These are phyloP conservation scores for Elsinoe fawcettii DNA, from an alignment of 2,329 filamentous ascomycete genomes.

Conservation along the genomic window DNA sequence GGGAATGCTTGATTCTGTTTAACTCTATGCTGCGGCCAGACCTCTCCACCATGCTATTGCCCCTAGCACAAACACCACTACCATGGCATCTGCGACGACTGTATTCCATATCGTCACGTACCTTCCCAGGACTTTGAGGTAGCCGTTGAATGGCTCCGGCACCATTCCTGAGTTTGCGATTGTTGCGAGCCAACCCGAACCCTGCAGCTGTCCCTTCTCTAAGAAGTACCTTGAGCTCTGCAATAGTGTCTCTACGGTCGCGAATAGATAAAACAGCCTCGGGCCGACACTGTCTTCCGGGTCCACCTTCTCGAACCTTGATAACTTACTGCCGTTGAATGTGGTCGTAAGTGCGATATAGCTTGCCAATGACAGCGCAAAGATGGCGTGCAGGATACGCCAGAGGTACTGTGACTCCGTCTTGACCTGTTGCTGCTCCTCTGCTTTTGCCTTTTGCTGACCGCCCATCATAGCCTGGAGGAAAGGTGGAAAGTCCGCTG, in stretches of 20 bases:
- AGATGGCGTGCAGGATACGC: slow-evolving; percentile 65
- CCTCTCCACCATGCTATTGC: slow-evolving; percentile 45
- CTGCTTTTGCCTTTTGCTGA: slow-evolving; percentile 29
- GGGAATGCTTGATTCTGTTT: background rate
- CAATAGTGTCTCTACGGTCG: slow-evolving; percentile 65
- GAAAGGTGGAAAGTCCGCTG: slow-evolving; percentile 37
- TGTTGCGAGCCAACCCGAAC: slow-evolving; percentile 56
- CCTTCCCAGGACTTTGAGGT: slow-evolving; percentile 52
- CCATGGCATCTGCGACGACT: slow-evolving; percentile 64
- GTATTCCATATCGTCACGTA: slow-evolving; percentile 67
- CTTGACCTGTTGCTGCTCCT: slow-evolving; percentile 18
- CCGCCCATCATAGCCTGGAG: slow-evolving; percentile 40
- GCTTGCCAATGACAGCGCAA: slow-evolving; percentile 60
- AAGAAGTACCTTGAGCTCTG: slow-evolving; percentile 64
- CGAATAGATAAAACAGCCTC: slow-evolving; percentile 72
- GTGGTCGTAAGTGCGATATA: slow-evolving; percentile 62
- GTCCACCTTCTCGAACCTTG: slow-evolving; percentile 38
- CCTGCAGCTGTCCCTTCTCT: slow-evolving; percentile 53
- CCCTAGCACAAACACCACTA: slow-evolving; percentile 68
- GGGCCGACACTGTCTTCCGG: slow-evolving; percentile 36
- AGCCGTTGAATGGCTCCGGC: slow-evolving; percentile 56
- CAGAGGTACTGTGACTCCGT: slow-evolving; percentile 51
- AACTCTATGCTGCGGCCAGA: slow-evolving; percentile 17
- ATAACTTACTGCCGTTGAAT: slow-evolving; percentile 58
- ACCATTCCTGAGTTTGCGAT: slow-evolving; percentile 52